phyloP scores from a whole-genome alignment of 169 alveolate species.

The Eimeria acervulina region DNA sequence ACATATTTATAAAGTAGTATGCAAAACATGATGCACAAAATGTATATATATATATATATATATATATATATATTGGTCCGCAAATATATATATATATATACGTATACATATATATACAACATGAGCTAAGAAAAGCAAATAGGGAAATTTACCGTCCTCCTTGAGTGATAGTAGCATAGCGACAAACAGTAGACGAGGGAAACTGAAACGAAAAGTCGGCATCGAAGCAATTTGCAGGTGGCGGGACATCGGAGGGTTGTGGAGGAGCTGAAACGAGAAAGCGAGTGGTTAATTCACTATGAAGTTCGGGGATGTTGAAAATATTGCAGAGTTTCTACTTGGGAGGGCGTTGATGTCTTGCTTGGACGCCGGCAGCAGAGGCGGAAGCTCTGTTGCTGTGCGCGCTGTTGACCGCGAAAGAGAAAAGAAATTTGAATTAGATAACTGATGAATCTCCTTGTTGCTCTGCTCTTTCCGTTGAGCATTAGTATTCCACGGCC shows the following conservation, averaged over 20 bases:
- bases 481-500: neutral
- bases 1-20: too few species aligned
- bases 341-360: neutral
- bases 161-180: neutral
- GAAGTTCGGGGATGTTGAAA: neutral
- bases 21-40: too few species aligned
- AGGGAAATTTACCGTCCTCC: neutral
- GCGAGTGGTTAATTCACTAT: too few species aligned
- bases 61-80: too few species aligned
- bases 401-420: slow-evolving; percentile 26
- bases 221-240: neutral
- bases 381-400: neutral
- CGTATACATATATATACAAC: neutral
- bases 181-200: neutral
- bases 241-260: neutral
- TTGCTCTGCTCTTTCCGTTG: neutral
- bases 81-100: neutral
- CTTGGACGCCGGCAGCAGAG: slow-evolving; percentile 9
- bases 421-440: neutral
- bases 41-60: too few species aligned
- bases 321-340: neutral
- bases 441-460: too few species aligned
- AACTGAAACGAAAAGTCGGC: neutral
- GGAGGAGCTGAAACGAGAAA: neutral
- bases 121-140: too few species aligned